phyloP scores from a whole-genome alignment of 352 stramenopile genomes.

The Aphanomyces astaci region DNA sequence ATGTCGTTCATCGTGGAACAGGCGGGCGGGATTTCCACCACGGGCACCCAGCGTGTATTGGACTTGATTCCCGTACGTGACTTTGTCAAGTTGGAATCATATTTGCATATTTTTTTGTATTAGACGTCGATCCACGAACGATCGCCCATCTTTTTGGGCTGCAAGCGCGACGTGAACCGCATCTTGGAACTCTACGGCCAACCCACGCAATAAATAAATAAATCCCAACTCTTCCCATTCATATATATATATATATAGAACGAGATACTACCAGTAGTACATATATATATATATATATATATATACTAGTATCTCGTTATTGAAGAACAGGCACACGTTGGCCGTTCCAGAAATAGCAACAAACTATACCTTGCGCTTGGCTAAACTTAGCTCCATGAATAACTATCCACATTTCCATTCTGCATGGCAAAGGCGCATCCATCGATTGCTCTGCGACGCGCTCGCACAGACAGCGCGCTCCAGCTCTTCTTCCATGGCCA shows the following conservation, averaged over 20 bases:
- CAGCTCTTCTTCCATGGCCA: not conserved
- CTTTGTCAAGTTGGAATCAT: not conserved
- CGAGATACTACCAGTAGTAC: no score
- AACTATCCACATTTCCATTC: not conserved
- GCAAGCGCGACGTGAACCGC: slow-evolving; percentile 77
- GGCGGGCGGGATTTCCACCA: slow-evolving; percentile 93
- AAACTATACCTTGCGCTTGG: no score
- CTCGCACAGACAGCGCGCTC: not conserved
- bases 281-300: no score
- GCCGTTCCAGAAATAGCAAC: not conserved
- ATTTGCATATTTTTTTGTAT: slow-evolving; percentile 17
- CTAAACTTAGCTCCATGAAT: no score
- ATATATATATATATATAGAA: no score
- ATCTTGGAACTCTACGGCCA: slow-evolving; percentile 61
- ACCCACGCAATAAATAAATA: slow-evolving; percentile 12
- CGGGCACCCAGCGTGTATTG: slow-evolving; percentile 88
- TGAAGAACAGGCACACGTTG: no score
- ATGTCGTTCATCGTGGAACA: slow-evolving; percentile 99
- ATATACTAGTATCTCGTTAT: no score
- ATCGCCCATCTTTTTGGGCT: slow-evolving; percentile 96
- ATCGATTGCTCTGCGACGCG: no score
- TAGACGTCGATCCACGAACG: slow-evolving; percentile 94
- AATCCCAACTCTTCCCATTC: no score
- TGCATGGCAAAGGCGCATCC: not conserved
- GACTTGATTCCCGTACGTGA: slow-evolving; percentile 83